Evolutionary conservation across 2,329 filamentous ascomycete species (phyloP), one percentile per base, ranked within the genome.

Genomic region (Ceratocystis alfenasii): DNA sequence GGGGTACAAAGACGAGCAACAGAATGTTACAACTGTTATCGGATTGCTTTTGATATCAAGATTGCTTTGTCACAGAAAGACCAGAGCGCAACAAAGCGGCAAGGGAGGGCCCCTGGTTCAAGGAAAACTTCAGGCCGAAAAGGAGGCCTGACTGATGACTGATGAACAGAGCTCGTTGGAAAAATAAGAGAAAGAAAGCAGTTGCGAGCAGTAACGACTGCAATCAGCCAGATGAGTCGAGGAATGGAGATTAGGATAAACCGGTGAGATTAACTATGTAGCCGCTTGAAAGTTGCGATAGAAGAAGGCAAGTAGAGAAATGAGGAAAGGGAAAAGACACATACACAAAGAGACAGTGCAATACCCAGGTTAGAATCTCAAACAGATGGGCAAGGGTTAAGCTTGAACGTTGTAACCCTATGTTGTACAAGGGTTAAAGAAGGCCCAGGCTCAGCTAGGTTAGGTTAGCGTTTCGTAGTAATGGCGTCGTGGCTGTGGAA

Each of bases 1-100:
- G 69, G 69, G 68, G 59, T n/a, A 67, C 62, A 66, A 10, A 25
- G 20, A n/a, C 22, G 22, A 59, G 25, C 30, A 41, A 60, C 57
- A 60, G n/a, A 60, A 12, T 8, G 53, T 7, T 57, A 30, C 12
- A 30, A 33, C n/a, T 33, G 53, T 33, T 59, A 59, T 59, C 53
- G 53, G 25, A 6, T 12, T 17, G 53, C 17, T 22, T 57, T n/a
- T 15, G 53, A 57, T 57, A 57, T 57, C 53, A 33, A 57, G 53
- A 57, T 57, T 30, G 53, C 53, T 59, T 59, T 59, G 53, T 59
- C 28, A 59, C 25, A 59, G 53, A 57, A 30, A 25, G 28, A 59
- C 28, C 53, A 59, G 53, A 59, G 53, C 53, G 53, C 53, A 59
- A 25, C 45, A 20, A 25, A 53, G 48, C 25, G 25, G 53, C 53